phyloP scores from a whole-genome alignment of 2,329 filamentous ascomycete genomes.

The Rutstroemia sydowiana region DNA sequence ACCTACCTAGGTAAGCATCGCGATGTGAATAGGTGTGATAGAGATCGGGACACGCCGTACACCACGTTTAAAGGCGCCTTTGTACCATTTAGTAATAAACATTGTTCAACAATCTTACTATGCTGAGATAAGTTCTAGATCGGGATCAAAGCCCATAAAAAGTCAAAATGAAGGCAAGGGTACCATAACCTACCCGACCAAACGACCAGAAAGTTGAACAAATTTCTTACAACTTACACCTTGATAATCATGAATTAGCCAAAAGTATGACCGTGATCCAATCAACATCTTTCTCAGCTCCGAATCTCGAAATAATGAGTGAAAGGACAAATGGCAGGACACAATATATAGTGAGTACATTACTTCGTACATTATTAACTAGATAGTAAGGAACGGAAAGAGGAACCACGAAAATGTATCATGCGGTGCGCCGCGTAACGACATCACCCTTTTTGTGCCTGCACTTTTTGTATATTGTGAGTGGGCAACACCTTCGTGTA shows the following conservation, averaged over 20 bases:
- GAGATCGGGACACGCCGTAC: constrained; percentile 3
- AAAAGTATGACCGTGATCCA: background rate
- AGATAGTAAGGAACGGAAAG: background rate
- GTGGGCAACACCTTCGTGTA: background rate
- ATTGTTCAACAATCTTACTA: background rate
- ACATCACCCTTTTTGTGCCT: background rate
- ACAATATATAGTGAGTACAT: background rate
- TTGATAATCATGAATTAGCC: background rate
- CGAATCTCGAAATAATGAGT: background rate
- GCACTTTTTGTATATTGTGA: background rate
- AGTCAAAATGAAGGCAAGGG: too few species aligned
- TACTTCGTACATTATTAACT: background rate
- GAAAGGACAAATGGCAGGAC: background rate
- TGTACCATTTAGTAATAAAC: background rate
- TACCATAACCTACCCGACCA: too few species aligned
- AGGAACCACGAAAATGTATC: constrained; percentile 5
- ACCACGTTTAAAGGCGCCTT: background rate
- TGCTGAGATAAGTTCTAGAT: background rate
- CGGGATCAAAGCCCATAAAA: background rate
- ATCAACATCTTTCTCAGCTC: background rate
- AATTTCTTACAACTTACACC: too few species aligned
- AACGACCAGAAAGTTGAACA: too few species aligned
- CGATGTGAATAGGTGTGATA: background rate
- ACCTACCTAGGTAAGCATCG: background rate
- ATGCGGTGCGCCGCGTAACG: constrained; percentile 7